Evolutionary conservation across 2,329 filamentous ascomycete species (phyloP).

Genomic region (Neofusicoccum ribis): DNA sequence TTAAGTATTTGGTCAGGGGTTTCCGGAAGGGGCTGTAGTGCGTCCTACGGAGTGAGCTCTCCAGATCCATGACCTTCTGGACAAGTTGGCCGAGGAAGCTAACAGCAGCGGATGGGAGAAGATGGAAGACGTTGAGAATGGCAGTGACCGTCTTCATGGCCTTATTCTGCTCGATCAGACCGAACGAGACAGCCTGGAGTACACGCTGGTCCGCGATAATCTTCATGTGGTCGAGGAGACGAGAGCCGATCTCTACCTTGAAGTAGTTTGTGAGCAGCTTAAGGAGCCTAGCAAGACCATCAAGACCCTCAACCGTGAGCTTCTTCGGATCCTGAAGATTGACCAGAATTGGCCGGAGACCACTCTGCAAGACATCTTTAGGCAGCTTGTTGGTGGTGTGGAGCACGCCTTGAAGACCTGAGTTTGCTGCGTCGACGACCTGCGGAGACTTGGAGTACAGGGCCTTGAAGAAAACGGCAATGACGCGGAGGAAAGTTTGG

Average conservation of each 20-base stretch:
- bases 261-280: conserved; percentile 97
- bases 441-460: conserved; percentile 90
- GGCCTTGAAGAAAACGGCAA: conserved; percentile 96
- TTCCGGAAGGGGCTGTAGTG: conserved; percentile 88
- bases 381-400: conserved; percentile 88
- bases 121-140: conserved; percentile 94
- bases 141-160: conserved; percentile 94
- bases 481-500: conserved; percentile 64
- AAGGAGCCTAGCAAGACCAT: conserved; percentile 85
- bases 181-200: conserved; percentile 90
- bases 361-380: conserved; percentile 92
- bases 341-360: conserved; percentile 90
- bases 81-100: conserved; percentile 89
- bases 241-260: conserved; percentile 94
- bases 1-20: conserved; percentile 89
- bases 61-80: conserved; percentile 84
- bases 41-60: conserved; percentile 80
- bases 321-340: conserved; percentile 93
- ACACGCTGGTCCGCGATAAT: conserved; percentile 78
- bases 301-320: conserved; percentile 82
- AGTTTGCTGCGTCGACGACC: conserved; percentile 91
- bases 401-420: conserved; percentile 83
- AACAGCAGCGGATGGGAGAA: conserved; percentile 87
- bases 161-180: conserved; percentile 86
- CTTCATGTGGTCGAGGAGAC: conserved; percentile 92